These are phyloP conservation scores for Solanum stenotomum DNA, from an alignment of 257 asterid genomes.

Conservation along the genomic window DNA sequence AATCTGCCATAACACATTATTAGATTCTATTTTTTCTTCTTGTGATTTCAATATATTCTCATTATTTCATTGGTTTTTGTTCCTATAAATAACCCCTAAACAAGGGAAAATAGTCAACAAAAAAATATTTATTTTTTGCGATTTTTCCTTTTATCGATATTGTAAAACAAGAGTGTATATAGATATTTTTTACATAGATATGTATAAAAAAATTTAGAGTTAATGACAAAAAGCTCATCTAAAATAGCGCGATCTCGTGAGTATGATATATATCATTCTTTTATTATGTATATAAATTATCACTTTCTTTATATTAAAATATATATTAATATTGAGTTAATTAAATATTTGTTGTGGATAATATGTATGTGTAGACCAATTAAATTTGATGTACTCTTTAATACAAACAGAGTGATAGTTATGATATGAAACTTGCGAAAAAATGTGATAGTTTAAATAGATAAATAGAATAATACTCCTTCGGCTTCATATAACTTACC, in stretches of 20 bases:
- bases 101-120: neutral
- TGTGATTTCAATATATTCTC: slow-evolving; percentile 3
- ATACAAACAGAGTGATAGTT: neutral
- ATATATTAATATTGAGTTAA: neutral
- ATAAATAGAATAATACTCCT: neutral
- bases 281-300: too few relatives aligned
- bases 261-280: neutral
- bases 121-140: neutral
- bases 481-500: neutral
- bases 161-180: neutral
- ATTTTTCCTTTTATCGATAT: neutral
- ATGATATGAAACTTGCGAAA: neutral
- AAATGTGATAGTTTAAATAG: neutral
- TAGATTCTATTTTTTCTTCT: slow-evolving; percentile 12
- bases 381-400: neutral
- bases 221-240: too few relatives aligned
- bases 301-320: neutral
- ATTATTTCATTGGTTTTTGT: neutral
- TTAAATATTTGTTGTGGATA: neutral
- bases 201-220: neutral
- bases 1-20: slow-evolving; percentile 18
- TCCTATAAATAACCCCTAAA: neutral
- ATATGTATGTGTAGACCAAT: neutral
- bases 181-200: neutral
- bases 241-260: too few relatives aligned